phyloP scores from a whole-genome alignment of 257 asterid species.

The Nemophila menziesii region DNA sequence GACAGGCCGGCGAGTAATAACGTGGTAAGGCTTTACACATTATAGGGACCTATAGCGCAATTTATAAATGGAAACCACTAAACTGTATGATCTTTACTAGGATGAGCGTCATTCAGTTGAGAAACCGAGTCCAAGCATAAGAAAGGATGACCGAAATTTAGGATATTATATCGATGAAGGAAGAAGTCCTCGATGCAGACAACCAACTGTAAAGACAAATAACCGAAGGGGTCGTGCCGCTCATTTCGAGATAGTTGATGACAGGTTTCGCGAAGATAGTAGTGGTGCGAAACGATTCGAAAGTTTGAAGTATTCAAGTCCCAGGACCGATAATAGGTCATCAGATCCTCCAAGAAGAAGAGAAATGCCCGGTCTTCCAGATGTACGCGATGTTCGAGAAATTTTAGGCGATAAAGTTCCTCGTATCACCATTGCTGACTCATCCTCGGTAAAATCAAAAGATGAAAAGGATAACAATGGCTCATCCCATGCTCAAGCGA shows the following conservation, averaged over 20 bases:
- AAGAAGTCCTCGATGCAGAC: constrained; percentile 31
- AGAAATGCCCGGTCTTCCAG: constrained; percentile 19
- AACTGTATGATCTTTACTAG: constrained; percentile 33
- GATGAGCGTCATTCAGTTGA: constrained; percentile 25
- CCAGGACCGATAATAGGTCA: constrained; percentile 33
- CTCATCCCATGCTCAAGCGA: constrained; percentile 36
- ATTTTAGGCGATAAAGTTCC: constrained; percentile 32
- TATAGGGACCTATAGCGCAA: too few relatives aligned
- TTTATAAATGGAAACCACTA: too few relatives aligned
- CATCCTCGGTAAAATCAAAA: constrained; percentile 27
- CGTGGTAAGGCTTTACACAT: constrained; percentile 31
- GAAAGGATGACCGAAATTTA: constrained; percentile 19
- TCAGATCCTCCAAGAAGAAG: constrained; percentile 24
- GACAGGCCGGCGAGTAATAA: constrained; percentile 23
- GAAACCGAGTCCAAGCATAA: constrained; percentile 14
- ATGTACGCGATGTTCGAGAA: constrained; percentile 22
- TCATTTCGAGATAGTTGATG: constrained; percentile 79
- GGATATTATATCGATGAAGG: constrained; percentile 42
- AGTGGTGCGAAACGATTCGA: constrained; percentile 29
- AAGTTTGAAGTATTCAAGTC: constrained; percentile 17
- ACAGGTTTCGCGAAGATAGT: constrained; percentile 71
- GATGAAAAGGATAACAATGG: constrained; percentile 16
- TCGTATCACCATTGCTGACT: constrained; percentile 26
- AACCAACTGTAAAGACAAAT: constrained; percentile 24
- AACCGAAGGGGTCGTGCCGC: constrained; percentile 27